Evolutionary conservation across 129 eudicot genomes (phyloP).

Genomic region (Helianthus tuberosus): DNA sequence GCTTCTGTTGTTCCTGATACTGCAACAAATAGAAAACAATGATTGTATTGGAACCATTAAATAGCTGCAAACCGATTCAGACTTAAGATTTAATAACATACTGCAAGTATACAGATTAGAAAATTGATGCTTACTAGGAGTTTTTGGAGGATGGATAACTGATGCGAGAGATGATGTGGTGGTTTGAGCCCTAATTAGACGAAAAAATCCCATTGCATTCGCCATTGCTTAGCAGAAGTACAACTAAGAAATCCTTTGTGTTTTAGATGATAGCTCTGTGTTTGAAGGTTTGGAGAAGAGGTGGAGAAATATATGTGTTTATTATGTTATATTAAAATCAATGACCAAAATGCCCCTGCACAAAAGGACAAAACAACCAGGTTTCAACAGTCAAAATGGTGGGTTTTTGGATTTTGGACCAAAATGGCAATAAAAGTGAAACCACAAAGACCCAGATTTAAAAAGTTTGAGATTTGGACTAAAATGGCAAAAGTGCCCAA

Average conservation of each 20-base stretch:
- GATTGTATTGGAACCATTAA: not conserved
- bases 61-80: not conserved
- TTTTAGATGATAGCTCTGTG: too few species aligned
- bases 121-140: slow-evolving; percentile 22
- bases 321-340: too few species aligned
- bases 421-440: too few species aligned
- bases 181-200: slow-evolving; percentile 30
- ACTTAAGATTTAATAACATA: not conserved
- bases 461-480: too few species aligned
- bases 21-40: slow-evolving; percentile 16
- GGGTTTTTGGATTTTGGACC: too few species aligned
- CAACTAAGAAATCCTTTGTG: not conserved
- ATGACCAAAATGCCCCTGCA: too few species aligned
- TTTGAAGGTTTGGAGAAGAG: too few species aligned
- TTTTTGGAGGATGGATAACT: slow-evolving; percentile 16
- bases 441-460: too few species aligned
- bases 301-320: too few species aligned
- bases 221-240: slow-evolving; percentile 28
- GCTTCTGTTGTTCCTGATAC: slow-evolving; percentile 30
- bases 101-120: slow-evolving; percentile 8
- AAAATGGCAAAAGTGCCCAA: too few species aligned
- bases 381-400: too few species aligned
- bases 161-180: slow-evolving; percentile 24
- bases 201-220: slow-evolving; percentile 31
- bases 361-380: too few species aligned